Base-by-base conservation (phyloP, 495 filamentous ascomycete genomes). In the Penicillium psychrofluorescens region DNA sequence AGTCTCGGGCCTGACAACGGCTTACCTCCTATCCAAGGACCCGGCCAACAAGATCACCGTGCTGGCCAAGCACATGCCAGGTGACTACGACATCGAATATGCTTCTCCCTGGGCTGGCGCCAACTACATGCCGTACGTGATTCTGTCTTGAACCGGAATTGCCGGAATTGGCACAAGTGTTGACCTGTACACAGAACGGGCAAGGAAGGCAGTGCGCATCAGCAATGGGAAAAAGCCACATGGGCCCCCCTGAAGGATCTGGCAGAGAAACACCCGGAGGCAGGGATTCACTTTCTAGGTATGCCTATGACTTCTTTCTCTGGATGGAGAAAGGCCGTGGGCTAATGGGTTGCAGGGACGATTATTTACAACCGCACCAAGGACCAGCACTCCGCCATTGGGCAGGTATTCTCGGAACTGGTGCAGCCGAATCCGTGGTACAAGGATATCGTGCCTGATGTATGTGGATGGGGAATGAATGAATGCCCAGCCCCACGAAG, bases 41-140 rank as follows among this genome's bases (percentile, higher is more conserved):
- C 59, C 72, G 4, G 64, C 75, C 15, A 82, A 81, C 53, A 78
- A 79, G 40, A 71, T 98, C 47, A 95, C 90, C 4, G 76, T 98
- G 16, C 71, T 91, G 3, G 88, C 89, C 15, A 96, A 95, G 62
- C 90, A 97, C 55, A 95, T 98, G 94, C 92, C 92, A 0, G 92
- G 92, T 31, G 92, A 98, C 70, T 95, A 95, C 67, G 90, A 96
- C 56, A 84, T 92, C 41, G 90, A 97, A 77, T 98, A 97, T 62
- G 83, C 88, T 3, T 94, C 87, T 12, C 92, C 92, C 0, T 95
- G 88, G 85, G 92, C 92, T 15, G 92, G 94, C 38, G 94, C 92
- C 32, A 95, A 96, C 59, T 90, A 84, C 48, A 54, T 92, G 49
- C 92, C 92, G 88, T 94, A 67, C 30, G 75, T 59, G 31, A 22